phyloP scores from a whole-genome alignment of 495 filamentous ascomycete genomes.

The Aspergillus nidulans region DNA sequence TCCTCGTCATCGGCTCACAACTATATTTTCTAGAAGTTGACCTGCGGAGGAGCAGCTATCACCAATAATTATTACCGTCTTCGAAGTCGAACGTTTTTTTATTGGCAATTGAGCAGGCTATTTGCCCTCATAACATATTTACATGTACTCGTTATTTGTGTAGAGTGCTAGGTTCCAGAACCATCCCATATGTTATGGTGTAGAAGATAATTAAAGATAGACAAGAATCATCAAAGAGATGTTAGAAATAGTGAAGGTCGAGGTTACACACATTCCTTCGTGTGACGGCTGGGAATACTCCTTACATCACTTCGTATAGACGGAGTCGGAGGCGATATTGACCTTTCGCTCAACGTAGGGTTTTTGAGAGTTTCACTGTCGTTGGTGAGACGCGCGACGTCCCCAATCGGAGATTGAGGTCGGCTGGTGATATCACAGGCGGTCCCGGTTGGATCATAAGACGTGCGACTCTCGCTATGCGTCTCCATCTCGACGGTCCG shows the following conservation, averaged over 20 bases:
- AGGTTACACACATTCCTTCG: not conserved
- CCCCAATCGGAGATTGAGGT: not conserved
- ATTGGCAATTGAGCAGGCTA: too few species aligned
- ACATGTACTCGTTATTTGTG: not conserved
- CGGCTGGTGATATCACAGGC: conserved; percentile 1
- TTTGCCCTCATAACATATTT: not conserved
- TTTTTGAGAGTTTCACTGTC: not conserved
- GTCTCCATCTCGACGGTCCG: conserved; percentile 16
- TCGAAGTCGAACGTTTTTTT: too few species aligned
- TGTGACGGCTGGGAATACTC: not conserved
- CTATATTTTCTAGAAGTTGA: too few species aligned
- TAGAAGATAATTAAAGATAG: not conserved
- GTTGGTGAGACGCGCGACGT: not conserved
- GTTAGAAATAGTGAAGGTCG: not conserved
- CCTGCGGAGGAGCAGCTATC: too few species aligned
- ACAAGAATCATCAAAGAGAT: not conserved
- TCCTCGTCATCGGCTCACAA: too few species aligned
- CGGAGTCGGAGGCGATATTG: not conserved
- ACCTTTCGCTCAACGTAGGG: not conserved
- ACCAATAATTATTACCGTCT: too few species aligned
- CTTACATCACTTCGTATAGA: not conserved
- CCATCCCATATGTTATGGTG: not conserved
- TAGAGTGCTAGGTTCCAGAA: not conserved
- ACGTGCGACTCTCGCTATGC: not conserved
- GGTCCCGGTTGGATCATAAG: not conserved